Base-by-base conservation (phyloP, 148 eudicot species). In the Tetragonia tetragonoides region DNA sequence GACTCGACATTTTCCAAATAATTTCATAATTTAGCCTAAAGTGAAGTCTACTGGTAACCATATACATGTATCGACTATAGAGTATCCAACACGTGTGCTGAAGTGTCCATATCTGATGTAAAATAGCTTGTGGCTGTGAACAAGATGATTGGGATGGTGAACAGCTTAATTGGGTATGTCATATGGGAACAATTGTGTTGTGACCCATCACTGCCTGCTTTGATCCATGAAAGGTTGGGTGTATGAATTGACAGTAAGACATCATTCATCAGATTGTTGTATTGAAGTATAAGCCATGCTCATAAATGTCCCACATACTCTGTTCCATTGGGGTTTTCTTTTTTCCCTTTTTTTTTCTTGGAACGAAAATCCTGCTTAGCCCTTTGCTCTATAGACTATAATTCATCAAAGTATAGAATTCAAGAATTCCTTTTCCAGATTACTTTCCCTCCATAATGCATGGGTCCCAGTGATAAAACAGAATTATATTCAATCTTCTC, bases 391-490 rank as follows among this genome's bases (percentile, higher is more conserved):
- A 28, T 28, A 28, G 34, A 1, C 34, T 28, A 21, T 70, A 2
- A 4, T 70, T 70, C 18, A 49, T 49, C 57, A 70, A 24, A 5
- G 18, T 18, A 15, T 28, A 10, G 60, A 70, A 23, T 38, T 10
- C 2, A n/a, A 12, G 20, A 68, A 42, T 18, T 1, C 28, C 28
- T 7, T 2, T 44, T 38, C 9, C 28, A n/a, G 54, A 68, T 68
- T 41, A 20, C 7, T 37, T 68, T 6, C 62, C 34, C 66, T 51
- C n/a, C 34, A 66, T 18, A 34, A 57, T 9, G 40, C 28, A 53
- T 76, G 79, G 81, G 70, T 76, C 77, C 77, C 72, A 63, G 70
- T 73, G 75, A 46, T 68, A 72, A 73, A 72, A 72, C 14, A n/a
- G n/a, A 4, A 54, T 0, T 16, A 3, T n/a, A 54, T 11, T n/a